phyloP scores from a whole-genome alignment of 345 rosid species.

The Cardamine chenopodiifolia region DNA sequence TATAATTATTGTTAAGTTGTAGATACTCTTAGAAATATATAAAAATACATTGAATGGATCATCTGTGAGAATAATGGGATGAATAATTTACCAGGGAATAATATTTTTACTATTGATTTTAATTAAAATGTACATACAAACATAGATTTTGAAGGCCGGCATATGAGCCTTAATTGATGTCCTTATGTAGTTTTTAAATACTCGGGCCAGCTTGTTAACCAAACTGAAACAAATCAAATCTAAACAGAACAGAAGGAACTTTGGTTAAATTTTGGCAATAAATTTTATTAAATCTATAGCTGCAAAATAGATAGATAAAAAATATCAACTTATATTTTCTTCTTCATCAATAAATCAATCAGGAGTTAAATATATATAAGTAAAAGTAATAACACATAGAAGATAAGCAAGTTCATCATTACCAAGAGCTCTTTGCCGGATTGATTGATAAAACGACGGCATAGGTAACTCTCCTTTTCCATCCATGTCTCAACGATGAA shows the following conservation, averaged over 20 bases:
- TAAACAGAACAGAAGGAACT: not conserved
- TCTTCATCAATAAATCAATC: no score
- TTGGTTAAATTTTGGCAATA: no score
- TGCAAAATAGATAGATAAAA: not conserved
- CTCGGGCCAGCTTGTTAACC: not conserved
- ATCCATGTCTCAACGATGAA: not conserved
- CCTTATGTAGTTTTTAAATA: not conserved
- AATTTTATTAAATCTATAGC: no score
- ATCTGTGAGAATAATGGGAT: no score
- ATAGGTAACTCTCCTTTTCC: not conserved
- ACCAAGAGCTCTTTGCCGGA: conserved; percentile 4
- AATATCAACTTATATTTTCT: no score
- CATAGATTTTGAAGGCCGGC: not conserved
- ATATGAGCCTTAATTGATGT: not conserved
- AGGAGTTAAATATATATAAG: not conserved
- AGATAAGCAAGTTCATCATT: no score
- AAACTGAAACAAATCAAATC: not conserved
- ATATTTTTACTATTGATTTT: not conserved
- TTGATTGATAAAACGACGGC: not conserved
- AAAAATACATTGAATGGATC: no score
- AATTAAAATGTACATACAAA: not conserved
- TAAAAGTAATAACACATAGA: not conserved
- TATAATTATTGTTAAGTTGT: not conserved
- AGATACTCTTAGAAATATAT: no score
- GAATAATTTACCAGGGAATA: not conserved